Evolutionary conservation across 495 filamentous ascomycete species (phyloP), one percentile per base, ranked within the genome.

Genomic region (Hypoxylon lenormandii): DNA sequence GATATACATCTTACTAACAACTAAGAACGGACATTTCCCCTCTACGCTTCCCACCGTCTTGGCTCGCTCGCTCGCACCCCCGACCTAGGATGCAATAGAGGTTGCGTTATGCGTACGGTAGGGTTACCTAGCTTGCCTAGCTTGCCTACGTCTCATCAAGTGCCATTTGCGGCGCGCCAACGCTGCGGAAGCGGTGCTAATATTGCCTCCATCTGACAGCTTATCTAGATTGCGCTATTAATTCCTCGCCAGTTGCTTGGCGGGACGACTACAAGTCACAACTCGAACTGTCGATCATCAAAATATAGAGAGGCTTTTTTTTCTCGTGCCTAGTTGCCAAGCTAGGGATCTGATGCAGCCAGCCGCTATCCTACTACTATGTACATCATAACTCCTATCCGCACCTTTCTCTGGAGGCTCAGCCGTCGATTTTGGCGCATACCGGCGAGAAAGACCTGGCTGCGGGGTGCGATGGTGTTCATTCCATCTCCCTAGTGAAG

Each of bases 161-260:
- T 48, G 50, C 2, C 30, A 33, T 33, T 33, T 33, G 6, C 30
- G 30, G 30, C 12, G 66, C 61, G 61, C 67, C 67, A 70, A 66
- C 62, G 18, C 55, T 60, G 38, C 60, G 67, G 67, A 51, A 48
- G 56, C 55, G 40, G 55, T 57, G 30, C 51, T 66, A 65, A 54
- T 50, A 56, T 55, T 60, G 46, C 21, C 40, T 62, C 46, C 57
- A 71, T 66, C 68, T 71, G 58, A 63, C 56, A 62, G 61, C 62
- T 66, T 71, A 71, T 71, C 68, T 71, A 71, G 68, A 71, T 71
- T 71, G 68, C 68, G 68, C 68, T 66, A 71, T 71, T 71, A 66
- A 71, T 71, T 66, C 53, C 58, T 71, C 68, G 47, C 62, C 62
- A 71, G 68, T 71, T 57, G 57, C 68, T 71, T 71, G 68, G 62